Percentiles rank a stretch among this genome's conserved stretches.
phyloP scores from a whole-genome alignment of 345 rosid species.

The Citrus australasica region DNA sequence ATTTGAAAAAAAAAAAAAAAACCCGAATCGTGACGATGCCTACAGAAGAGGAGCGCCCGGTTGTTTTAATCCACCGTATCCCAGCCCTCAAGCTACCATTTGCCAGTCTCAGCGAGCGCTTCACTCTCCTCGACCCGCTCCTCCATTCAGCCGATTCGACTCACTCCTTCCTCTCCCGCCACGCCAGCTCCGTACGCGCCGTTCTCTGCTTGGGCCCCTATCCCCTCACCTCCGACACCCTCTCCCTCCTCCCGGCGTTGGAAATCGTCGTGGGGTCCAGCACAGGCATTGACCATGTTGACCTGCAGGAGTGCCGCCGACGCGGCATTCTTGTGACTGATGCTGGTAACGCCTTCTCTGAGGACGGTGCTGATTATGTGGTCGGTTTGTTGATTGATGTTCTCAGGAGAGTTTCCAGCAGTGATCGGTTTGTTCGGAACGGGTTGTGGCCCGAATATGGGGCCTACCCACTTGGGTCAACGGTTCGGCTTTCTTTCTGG shows the following conservation, averaged over 20 bases:
- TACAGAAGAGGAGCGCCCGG: neutral
- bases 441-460: slow-evolving; percentile 28
- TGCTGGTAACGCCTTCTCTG: slow-evolving; percentile 33
- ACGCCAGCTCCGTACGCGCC: slow-evolving; percentile 26
- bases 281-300: slow-evolving; percentile 40
- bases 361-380: slow-evolving; percentile 43
- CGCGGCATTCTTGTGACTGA: slow-evolving; percentile 38
- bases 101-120: slow-evolving; percentile 2
- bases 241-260: slow-evolving; percentile 30
- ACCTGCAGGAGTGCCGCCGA: slow-evolving; percentile 39
- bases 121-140: slow-evolving; percentile 33
- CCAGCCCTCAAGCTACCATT: slow-evolving; percentile 17
- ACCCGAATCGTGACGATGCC: neutral
- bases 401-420: slow-evolving; percentile 28
- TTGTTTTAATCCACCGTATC: slow-evolving; percentile 28
- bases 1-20: no score
- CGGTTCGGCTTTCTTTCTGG: slow-evolving; percentile 19
- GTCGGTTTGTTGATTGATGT: slow-evolving; percentile 41
- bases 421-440: slow-evolving; percentile 28
- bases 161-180: slow-evolving; percentile 26
- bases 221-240: slow-evolving; percentile 24
- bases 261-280: slow-evolving; percentile 31
- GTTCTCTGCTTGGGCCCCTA: slow-evolving; percentile 29
- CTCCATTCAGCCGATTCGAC: slow-evolving; percentile 19
- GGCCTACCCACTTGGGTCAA: slow-evolving; percentile 33